Evolutionary conservation across 176 grass and related monocot genomes (phyloP).

Genomic region (Oryza punctata): DNA sequence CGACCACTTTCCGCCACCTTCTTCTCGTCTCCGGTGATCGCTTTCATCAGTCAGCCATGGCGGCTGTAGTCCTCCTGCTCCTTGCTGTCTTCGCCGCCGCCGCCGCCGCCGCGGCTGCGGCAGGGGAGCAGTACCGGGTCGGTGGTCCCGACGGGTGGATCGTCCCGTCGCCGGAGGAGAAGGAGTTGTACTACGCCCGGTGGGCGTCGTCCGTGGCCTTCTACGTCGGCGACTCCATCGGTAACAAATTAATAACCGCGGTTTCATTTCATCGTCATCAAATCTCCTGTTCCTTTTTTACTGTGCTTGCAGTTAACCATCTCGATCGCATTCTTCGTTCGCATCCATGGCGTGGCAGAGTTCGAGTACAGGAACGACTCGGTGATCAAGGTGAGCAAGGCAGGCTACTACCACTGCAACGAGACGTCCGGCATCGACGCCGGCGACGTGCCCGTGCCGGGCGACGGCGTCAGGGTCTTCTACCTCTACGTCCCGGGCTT

Average conservation of each 20-base stretch:
- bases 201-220: slow-evolving; percentile 70
- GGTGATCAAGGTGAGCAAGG: slow-evolving; percentile 58
- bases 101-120: neutral
- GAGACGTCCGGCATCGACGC: slow-evolving; percentile 14
- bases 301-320: no score
- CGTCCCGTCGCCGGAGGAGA: slow-evolving; percentile 44
- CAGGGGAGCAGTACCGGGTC: slow-evolving; percentile 47
- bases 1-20: neutral
- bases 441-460: slow-evolving; percentile 2
- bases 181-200: slow-evolving; percentile 46
- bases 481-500: slow-evolving; percentile 49
- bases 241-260: neutral
- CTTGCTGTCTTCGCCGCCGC: neutral
- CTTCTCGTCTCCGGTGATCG: neutral
- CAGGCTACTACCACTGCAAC: slow-evolving; percentile 89
- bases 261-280: no score
- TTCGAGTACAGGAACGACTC: slow-evolving; percentile 90
- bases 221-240: slow-evolving; percentile 58
- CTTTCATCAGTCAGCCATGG: neutral
- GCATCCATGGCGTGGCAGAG: slow-evolving; percentile 31
- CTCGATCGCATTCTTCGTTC: neutral
- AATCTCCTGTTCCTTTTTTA: neutral
- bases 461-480: slow-evolving; percentile 59
- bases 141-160: slow-evolving; percentile 72
- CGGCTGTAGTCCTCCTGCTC: neutral